Conservation (phyloP, 139 green algal species). For the Mesotaenium endlicherianum region DNA sequence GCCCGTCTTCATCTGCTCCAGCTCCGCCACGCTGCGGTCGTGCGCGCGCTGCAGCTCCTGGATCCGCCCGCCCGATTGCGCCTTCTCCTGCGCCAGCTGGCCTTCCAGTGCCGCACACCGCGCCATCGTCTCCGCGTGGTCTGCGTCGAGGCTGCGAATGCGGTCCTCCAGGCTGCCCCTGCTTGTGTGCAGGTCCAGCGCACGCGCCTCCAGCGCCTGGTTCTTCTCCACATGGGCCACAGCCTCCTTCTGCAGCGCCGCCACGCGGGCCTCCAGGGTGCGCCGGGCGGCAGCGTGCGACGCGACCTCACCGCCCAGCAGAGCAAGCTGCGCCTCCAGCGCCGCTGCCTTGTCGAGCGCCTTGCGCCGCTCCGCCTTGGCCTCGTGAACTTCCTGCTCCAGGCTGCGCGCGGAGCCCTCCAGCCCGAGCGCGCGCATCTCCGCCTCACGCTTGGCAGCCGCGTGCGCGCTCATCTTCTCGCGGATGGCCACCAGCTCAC, state of each 20-base stretch:
- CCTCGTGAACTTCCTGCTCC: background rate
- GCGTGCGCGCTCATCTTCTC: background rate
- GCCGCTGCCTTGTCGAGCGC: conserved; percentile 3
- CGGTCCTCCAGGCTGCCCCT: background rate
- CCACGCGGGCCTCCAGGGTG: background rate
- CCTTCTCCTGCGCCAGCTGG: background rate
- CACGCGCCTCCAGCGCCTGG: background rate
- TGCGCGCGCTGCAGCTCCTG: background rate
- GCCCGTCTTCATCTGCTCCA: conserved; percentile 1
- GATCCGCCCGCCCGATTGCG: background rate
- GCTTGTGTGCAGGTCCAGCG: background rate
- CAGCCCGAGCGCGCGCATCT: conserved; percentile 7
- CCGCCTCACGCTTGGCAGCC: conserved; percentile 1
- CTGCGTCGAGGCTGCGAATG: background rate
- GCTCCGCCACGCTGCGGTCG: background rate
- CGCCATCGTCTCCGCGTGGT: background rate
- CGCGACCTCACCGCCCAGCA: background rate
- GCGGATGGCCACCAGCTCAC: background rate
- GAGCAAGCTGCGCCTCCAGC: conserved; percentile 6
- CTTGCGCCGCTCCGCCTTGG: background rate
- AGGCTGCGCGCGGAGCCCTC: conserved; percentile 6
- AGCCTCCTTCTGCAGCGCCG: background rate
- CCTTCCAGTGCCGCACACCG: background rate
- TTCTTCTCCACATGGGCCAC: background rate
- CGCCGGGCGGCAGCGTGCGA: background rate